Conservation (phyloP, 345 rosid species). For the Eucalyptus tenuipes region DNA sequence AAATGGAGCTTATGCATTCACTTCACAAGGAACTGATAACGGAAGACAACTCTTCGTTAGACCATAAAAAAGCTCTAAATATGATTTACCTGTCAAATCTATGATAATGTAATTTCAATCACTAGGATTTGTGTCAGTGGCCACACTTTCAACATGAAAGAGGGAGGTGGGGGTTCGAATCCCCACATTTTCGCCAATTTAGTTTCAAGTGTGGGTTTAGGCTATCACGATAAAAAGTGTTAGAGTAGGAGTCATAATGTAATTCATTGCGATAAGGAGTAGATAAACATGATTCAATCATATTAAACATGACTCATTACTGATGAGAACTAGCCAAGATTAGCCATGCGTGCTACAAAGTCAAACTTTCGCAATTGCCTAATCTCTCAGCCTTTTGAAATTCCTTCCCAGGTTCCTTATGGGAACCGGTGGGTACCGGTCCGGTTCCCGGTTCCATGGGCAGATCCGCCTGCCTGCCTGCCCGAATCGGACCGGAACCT, state of each 20-base stretch:
- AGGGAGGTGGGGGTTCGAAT: too few relatives aligned
- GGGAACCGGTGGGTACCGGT: too few relatives aligned
- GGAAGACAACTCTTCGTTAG: background rate
- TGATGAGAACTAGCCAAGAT: background rate
- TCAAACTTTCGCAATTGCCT: background rate
- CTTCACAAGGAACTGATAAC: background rate
- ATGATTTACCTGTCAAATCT: background rate
- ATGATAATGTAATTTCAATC: background rate
- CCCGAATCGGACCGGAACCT: too few relatives aligned
- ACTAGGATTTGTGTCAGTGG: too few relatives aligned
- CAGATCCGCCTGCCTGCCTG: too few relatives aligned
- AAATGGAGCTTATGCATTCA: background rate
- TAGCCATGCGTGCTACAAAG: background rate
- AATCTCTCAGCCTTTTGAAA: background rate
- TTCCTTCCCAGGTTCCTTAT: background rate
- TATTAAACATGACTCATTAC: background rate
- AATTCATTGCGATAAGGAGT: background rate
- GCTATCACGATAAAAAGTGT: too few relatives aligned
- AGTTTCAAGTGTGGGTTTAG: too few relatives aligned
- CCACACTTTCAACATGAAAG: too few relatives aligned
- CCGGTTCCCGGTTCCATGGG: too few relatives aligned
- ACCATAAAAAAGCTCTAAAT: background rate
- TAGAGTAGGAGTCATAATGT: too few relatives aligned
- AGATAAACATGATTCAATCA: background rate
- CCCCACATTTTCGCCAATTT: too few relatives aligned